Conservation (phyloP, 2,329 filamentous ascomycete genomes). For the Bisporella sp. region DNA sequence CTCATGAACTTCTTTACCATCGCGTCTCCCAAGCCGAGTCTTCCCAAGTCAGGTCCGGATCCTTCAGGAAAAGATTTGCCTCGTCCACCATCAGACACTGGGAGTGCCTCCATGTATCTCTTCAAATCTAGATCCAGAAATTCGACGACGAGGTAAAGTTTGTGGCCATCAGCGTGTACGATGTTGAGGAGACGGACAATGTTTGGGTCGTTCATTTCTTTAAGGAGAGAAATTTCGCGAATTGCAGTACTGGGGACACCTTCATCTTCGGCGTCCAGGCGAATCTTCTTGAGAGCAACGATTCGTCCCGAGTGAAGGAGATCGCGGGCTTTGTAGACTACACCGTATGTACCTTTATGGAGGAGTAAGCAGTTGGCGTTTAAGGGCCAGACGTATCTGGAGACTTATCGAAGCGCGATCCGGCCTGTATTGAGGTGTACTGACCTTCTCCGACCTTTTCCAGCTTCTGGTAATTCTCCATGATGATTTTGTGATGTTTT, state of each 20-base stretch:
- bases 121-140: constrained; percentile 89
- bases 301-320: constrained; percentile 76
- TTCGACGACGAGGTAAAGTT: constrained; percentile 89
- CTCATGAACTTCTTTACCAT: constrained; percentile 94
- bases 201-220: constrained; percentile 89
- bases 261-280: constrained; percentile 90
- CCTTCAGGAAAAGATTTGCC: constrained; percentile 81
- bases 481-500: constrained; percentile 33
- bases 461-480: constrained; percentile 96
- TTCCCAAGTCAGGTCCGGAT: constrained; percentile 53
- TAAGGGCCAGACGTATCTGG: constrained; percentile 31
- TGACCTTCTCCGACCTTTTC: constrained; percentile 94
- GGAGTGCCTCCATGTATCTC: constrained; percentile 92
- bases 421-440: constrained; percentile 1
- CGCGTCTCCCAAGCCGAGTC: constrained; percentile 65
- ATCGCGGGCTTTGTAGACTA: constrained; percentile 91
- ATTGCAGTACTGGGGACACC: constrained; percentile 93
- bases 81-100: constrained; percentile 75
- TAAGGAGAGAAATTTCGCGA: constrained; percentile 87
- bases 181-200: constrained; percentile 87
- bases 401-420: not conserved
- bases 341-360: constrained; percentile 80
- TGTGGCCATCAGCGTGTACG: constrained; percentile 89
- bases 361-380: not conserved
- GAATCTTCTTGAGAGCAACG: constrained; percentile 91